A percentile compares a stretch with the other conserved stretches of the same genome.
These are phyloP conservation scores for Aspergillus sparsus DNA, from an alignment of 495 filamentous ascomycete genomes.

Conservation along the genomic window DNA sequence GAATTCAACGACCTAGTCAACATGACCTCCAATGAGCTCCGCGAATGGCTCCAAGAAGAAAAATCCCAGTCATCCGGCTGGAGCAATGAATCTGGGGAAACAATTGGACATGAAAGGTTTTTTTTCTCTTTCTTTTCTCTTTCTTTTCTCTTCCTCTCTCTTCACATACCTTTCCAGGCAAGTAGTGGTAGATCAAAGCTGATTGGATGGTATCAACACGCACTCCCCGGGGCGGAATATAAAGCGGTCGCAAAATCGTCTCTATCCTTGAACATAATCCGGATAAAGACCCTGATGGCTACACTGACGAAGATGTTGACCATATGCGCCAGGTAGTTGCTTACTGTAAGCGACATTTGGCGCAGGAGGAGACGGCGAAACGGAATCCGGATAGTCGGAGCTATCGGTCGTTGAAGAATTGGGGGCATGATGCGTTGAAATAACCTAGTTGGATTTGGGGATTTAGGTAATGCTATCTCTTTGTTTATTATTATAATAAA, in stretches of 20 bases:
- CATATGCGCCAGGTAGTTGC: constrained; percentile 69
- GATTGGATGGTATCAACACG: not conserved
- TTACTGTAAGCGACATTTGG: constrained; percentile 65
- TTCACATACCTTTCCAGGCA: not conserved
- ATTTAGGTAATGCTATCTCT: not conserved
- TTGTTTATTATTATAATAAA: not conserved
- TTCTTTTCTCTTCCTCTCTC: not conserved
- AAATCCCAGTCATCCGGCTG: constrained; percentile 59
- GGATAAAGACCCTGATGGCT: constrained; percentile 52
- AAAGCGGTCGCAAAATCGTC: constrained; percentile 63
- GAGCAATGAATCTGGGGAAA: constrained; percentile 61
- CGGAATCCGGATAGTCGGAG: constrained; percentile 55
- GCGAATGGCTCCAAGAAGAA: constrained; percentile 60
- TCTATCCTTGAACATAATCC: constrained; percentile 64
- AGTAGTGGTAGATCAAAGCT: not conserved
- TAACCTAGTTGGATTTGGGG: not conserved
- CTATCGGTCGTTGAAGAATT: constrained; percentile 65
- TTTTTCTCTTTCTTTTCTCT: not conserved
- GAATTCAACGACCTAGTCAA: constrained; percentile 72
- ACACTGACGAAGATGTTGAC: constrained; percentile 56
- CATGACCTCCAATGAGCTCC: constrained; percentile 61
- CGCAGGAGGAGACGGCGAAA: constrained; percentile 63
- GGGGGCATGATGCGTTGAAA: constrained; percentile 65
- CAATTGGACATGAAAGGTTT: constrained; percentile 64
- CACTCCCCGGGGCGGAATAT: not conserved